A percentile compares a stretch with the other conserved stretches of the same genome.
phyloP scores from a whole-genome alignment of 2,329 filamentous ascomycete genomes.

The Lasiodiplodia gonubiensis region DNA sequence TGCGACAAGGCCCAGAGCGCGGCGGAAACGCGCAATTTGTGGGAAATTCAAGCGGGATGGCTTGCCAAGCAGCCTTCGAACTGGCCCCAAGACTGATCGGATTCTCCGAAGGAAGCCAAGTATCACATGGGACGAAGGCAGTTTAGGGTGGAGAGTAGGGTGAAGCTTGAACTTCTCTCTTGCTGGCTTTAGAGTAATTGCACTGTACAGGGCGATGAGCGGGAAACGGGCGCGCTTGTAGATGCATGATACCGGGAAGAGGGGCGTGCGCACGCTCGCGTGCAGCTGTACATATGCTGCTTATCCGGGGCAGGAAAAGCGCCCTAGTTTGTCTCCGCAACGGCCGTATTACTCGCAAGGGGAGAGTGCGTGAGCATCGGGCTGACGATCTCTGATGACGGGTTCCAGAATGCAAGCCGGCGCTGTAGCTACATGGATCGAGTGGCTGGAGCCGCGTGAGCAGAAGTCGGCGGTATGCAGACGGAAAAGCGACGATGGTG shows the following conservation, averaged over 20 bases:
- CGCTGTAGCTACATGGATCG: background rate
- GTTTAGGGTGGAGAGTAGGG: background rate
- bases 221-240: background rate
- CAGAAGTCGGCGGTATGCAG: background rate
- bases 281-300: background rate
- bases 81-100: conserved; percentile 11
- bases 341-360: background rate
- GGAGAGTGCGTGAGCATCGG: background rate
- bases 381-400: background rate
- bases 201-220: background rate
- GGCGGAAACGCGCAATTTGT: conserved; percentile 18
- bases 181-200: background rate
- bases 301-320: conserved; percentile 12
- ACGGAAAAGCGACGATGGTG: conserved; percentile 4
- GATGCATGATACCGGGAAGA: background rate
- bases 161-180: background rate
- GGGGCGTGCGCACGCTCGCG: background rate
- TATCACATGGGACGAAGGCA: background rate
- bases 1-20: conserved; percentile 15
- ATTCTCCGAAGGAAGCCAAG: conserved; percentile 23
- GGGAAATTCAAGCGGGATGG: conserved; percentile 23
- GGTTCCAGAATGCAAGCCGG: background rate
- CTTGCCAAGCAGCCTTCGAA: conserved; percentile 21
- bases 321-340: background rate
- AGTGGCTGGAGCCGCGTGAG: conserved; percentile 13